These are phyloP conservation scores for Flaveria bidentis DNA, from an alignment of 129 eudicot genomes.

Conservation along the genomic window DNA sequence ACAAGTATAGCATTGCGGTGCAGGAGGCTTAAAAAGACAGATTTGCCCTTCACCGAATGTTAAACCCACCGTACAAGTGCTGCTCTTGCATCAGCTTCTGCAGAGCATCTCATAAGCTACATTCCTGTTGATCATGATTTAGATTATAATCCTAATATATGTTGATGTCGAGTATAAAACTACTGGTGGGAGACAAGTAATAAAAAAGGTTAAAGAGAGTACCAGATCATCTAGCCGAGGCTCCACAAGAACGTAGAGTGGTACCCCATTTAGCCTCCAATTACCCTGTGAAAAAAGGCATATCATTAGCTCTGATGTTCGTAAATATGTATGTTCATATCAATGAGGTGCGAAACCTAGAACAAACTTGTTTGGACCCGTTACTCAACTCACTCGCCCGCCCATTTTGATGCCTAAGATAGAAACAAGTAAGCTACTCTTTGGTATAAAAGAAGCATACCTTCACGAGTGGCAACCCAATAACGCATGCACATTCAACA, in stretches of 20 bases:
- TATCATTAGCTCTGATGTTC: background rate
- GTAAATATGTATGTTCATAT: background rate
- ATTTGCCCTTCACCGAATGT: constrained; percentile 1
- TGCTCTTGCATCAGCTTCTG: constrained; percentile 5
- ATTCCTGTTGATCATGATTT: constrained; percentile 29
- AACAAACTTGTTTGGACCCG: background rate
- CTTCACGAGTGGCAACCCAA: constrained; percentile 80
- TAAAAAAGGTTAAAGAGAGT: background rate
- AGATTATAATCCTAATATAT: background rate
- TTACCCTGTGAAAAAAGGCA: constrained; percentile 48
- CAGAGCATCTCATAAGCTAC: constrained; percentile 18
- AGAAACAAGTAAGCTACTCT: background rate
- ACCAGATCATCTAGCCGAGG: constrained; percentile 67
- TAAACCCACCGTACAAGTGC: constrained; percentile 10
- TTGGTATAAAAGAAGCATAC: constrained; percentile 24
- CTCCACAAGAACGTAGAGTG: constrained; percentile 83
- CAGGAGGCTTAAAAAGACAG: background rate
- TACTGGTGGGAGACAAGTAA: background rate
- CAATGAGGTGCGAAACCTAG: background rate
- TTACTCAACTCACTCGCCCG: background rate
- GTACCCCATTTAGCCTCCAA: constrained; percentile 64
- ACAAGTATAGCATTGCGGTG: background rate
- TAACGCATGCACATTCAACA: constrained; percentile 81
- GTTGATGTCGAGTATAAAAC: constrained; percentile 6
- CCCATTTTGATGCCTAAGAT: background rate